Evolutionary conservation across 2,329 filamentous ascomycete species (phyloP), one percentile per base, ranked within the genome.

Genomic region (Trichophyton rubrum): DNA sequence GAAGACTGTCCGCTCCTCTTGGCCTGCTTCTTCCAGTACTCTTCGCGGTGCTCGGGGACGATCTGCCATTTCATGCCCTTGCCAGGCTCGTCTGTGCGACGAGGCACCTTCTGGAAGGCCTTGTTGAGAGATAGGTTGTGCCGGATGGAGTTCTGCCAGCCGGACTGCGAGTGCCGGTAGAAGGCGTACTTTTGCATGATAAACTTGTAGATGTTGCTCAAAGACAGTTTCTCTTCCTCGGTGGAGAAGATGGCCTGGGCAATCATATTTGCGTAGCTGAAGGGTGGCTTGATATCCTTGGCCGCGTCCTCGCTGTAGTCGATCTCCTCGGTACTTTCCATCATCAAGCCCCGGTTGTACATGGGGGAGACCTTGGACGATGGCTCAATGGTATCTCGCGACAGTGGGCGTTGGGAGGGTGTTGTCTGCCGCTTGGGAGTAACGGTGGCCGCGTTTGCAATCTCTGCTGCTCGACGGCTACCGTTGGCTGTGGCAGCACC

Each of bases 11-110:
- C 71, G 11, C 75, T 74, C 60, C 75, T 77, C 35, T 75, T 73
- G 43, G 72, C 69, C 66, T 77, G 74, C 66, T 87, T 89, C 71
- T 88, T 88, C 62, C 90, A 82, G 79, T 96, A 95, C 59, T 96
- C 92, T 17, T 96, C 89, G 56, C 87, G 85, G 65, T 86, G 82
- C 64, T 95, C 89, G 1, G 88, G 82, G 3, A 89, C 85, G 69
- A 99, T 91, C 73, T 92, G 89, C 93, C 93, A 99, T 72, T 97
- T 97, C 90, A 96, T 97, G 30, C 93, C 93, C 72, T 99, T 99
- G 11, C 93, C 93, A 22, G 93, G 93, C 71, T 99, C 93, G 67
- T 97, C 90, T 0, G 90, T 96, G 15, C 89, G 86, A 55, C 93
- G 86, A 2, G 93, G 88, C 7, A 96, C 88, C 73, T 99, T 99